A percentile compares a stretch with the other conserved stretches of the same genome.
These are phyloP conservation scores for Coemansia sp. DNA, from an alignment of 192 early-diverging fungal species.

Conservation along the genomic window DNA sequence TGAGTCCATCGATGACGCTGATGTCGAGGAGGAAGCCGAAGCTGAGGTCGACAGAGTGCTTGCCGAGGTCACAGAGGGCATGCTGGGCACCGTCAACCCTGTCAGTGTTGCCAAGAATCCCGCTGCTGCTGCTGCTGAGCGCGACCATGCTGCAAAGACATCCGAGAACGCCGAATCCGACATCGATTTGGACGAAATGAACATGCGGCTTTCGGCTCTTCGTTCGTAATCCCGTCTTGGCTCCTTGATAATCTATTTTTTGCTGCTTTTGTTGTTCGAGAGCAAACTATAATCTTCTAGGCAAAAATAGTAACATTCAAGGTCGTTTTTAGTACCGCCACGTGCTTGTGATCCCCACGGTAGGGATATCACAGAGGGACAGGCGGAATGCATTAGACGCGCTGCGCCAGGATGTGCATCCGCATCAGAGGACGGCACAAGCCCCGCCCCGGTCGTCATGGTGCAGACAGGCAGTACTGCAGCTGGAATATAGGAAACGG, in stretches of 20 bases:
- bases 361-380: too few species aligned
- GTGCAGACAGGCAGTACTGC: too few species aligned
- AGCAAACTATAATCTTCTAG: too few species aligned
- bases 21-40: constrained; percentile 91
- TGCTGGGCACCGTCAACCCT: constrained; percentile 11
- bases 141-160: constrained; percentile 47
- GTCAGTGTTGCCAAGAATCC: neutral
- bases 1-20: constrained; percentile 85
- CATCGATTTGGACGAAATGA: constrained; percentile 82
- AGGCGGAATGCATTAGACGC: too few species aligned
- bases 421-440: too few species aligned
- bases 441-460: too few species aligned
- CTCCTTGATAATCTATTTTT: neutral
- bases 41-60: constrained; percentile 92
- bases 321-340: too few species aligned
- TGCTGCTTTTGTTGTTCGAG: neutral
- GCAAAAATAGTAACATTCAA: too few species aligned
- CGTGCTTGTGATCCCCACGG: too few species aligned
- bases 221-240: constrained; percentile 53
- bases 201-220: constrained; percentile 80
- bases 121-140: constrained; percentile 4
- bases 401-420: too few species aligned
- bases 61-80: constrained; percentile 86
- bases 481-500: too few species aligned
- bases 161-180: constrained; percentile 67